phyloP scores from a whole-genome alignment of 2,329 filamentous ascomycete species.

The Diaporthe nobilis region DNA sequence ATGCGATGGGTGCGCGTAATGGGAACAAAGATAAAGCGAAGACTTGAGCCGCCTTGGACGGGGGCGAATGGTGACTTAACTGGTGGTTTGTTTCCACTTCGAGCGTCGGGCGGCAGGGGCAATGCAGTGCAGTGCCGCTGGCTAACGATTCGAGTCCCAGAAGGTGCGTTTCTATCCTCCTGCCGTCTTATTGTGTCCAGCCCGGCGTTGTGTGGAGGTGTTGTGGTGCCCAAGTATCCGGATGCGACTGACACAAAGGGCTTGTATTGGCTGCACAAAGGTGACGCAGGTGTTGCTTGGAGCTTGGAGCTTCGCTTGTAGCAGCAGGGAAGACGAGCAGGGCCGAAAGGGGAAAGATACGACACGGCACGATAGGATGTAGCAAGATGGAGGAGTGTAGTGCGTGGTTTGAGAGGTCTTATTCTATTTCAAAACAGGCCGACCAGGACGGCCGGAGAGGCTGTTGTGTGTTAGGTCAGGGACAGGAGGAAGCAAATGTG shows the following conservation, averaged over 20 bases:
- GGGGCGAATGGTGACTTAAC: background rate
- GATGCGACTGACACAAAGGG: conserved; percentile 31
- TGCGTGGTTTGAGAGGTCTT: background rate
- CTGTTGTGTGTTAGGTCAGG: background rate
- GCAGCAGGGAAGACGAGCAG: background rate
- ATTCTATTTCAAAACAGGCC: background rate
- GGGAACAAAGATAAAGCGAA: conserved; percentile 6
- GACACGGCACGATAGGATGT: background rate
- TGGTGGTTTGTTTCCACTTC: background rate
- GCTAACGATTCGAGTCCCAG: background rate
- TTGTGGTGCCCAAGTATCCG: background rate
- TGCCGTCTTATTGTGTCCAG: background rate
- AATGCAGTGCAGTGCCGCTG: background rate
- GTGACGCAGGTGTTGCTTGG: background rate
- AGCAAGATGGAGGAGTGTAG: background rate
- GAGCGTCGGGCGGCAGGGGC: background rate
- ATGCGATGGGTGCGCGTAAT: conserved; percentile 7
- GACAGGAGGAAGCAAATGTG: conserved; percentile 20
- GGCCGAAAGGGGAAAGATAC: background rate
- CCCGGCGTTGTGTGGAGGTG: background rate
- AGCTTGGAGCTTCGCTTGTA: background rate
- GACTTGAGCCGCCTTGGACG: background rate
- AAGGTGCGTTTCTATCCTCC: conserved; percentile 6
- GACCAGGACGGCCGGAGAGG: background rate
- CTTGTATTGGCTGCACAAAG: conserved; percentile 17